Evolutionary conservation across 345 rosid species (phyloP).

Genomic region (Durio zibethinus): DNA sequence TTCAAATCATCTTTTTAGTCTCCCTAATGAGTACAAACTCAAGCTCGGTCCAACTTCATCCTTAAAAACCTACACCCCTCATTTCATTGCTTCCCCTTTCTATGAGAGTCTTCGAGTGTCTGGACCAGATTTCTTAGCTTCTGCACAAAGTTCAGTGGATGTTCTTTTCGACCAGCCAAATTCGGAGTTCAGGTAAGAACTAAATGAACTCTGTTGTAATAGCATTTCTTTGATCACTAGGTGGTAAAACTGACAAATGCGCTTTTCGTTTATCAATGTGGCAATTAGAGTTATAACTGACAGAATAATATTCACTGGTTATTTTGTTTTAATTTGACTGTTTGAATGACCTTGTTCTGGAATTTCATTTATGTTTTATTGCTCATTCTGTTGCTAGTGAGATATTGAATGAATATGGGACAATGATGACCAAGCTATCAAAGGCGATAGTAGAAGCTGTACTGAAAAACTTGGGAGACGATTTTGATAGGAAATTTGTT

Average conservation of each 20-base stretch:
- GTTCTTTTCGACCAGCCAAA: conserved; percentile 13
- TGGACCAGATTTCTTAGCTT: conserved; percentile 34
- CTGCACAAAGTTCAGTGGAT: conserved; percentile 32
- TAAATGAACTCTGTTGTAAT: neutral
- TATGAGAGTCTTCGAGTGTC: conserved; percentile 37
- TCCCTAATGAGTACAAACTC: conserved; percentile 30
- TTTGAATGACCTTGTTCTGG: neutral
- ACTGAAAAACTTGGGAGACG: conserved; percentile 26
- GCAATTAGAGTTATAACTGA: too few species aligned
- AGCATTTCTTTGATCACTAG: too few species aligned
- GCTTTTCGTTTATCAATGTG: neutral
- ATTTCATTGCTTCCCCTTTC: conserved; percentile 46
- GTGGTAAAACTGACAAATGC: too few species aligned
- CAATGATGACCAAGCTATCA: conserved; percentile 31
- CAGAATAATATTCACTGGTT: too few species aligned
- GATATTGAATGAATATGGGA: conserved; percentile 34
- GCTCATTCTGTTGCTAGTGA: conserved; percentile 11
- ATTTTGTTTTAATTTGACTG: neutral
- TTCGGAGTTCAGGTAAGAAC: conserved; percentile 32
- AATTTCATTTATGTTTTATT: neutral
- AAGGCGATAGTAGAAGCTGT: conserved; percentile 26
- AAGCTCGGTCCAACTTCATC: conserved; percentile 35
- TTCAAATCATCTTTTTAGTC: conserved; percentile 27
- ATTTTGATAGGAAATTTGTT: conserved; percentile 17
- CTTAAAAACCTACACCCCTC: conserved; percentile 33